phyloP scores from a whole-genome alignment of 1,284 basidiomycete genomes.

The Cutaneotrichosporon sp. region DNA sequence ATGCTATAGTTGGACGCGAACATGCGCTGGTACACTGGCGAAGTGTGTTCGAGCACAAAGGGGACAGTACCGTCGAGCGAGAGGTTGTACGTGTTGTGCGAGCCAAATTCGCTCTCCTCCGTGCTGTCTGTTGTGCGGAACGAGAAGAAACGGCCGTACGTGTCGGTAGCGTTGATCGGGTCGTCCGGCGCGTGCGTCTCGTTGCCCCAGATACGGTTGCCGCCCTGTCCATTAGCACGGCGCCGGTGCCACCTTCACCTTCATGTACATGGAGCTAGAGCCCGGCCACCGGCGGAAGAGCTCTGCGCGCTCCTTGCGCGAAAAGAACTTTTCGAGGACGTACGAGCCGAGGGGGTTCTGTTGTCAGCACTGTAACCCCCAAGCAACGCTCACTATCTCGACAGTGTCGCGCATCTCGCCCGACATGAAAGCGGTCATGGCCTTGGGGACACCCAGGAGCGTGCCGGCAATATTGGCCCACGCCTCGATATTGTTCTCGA shows the following conservation, averaged over 20 bases:
- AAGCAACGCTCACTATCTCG: constrained; percentile 51
- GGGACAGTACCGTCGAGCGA: constrained; percentile 68
- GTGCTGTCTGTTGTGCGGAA: constrained; percentile 56
- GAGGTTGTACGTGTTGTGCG: constrained; percentile 59
- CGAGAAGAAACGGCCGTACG: constrained; percentile 75
- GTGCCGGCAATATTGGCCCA: constrained; percentile 83
- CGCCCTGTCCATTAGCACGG: constrained; percentile 53
- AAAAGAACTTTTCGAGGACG: constrained; percentile 69
- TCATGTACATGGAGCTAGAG: constrained; percentile 87
- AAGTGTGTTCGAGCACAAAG: constrained; percentile 83
- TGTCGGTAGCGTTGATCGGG: constrained; percentile 56
- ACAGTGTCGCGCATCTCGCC: constrained; percentile 96
- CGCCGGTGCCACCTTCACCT: constrained; percentile 42
- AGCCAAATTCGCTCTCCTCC: constrained; percentile 40
- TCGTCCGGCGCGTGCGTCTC: constrained; percentile 54
- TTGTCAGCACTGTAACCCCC: constrained; percentile 22
- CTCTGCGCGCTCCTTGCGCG: constrained; percentile 77
- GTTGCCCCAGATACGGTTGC: constrained; percentile 86
- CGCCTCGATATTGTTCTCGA: constrained; percentile 78
- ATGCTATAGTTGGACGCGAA: constrained; percentile 83
- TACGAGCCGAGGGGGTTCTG: constrained; percentile 53
- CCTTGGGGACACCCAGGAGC: constrained; percentile 72
- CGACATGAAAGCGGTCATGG: constrained; percentile 90
- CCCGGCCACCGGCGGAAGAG: constrained; percentile 96
- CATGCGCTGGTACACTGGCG: constrained; percentile 84